Base-by-base conservation (phyloP, 1,284 basidiomycete genomes). In the Trichosporon asahii region DNA sequence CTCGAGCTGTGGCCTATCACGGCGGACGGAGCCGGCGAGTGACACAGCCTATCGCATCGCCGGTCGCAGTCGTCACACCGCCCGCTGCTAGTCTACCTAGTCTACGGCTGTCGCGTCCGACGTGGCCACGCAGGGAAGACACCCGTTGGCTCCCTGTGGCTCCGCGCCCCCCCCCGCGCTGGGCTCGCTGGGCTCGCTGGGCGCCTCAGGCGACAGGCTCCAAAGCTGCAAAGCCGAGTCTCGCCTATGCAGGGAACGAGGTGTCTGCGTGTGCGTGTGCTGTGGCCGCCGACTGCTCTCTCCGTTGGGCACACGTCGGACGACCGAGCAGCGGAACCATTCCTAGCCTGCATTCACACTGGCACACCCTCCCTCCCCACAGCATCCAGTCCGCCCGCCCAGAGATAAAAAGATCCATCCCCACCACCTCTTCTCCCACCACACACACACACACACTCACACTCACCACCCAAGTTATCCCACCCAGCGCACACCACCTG, bases 281-380 rank as follows among this genome's bases (percentile, higher is more conserved):
- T 44, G 15, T 44, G 40, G 40, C 40, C 40, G 12, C 21, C 46
- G 21, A 9, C n/a, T 31, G n/a, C 31, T 8, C 31, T 4, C 31
- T 31, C 31, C 31, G 31, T 31, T 31, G 31, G n/a, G 35, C 40
- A 18, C 11, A 11, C 15, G 40, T 44, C 55, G 57, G 57, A 60
- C 57, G 57, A 60, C 57, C 29, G 57, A 60, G 57, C 29, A 29
- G 57, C 57, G 57, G 57, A 60, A 60, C 29, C 57, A 60, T 18
- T 31, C 29, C 57, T 25, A 15, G 21, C 15, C 29, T 18, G 21
- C n/a, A 53, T 53, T 53, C 46, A 53, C 46, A 53, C 46, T 53
- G 46, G n/a, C 46, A 53, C 21, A 23, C 46, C 9, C 15, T 27
- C 9, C 23, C 23, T 5, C 15, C 55, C 14, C 25, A 31, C 55